Evolutionary conservation across 2,329 filamentous ascomycete species (phyloP).

Genomic region (Aureobasidium sp.): DNA sequence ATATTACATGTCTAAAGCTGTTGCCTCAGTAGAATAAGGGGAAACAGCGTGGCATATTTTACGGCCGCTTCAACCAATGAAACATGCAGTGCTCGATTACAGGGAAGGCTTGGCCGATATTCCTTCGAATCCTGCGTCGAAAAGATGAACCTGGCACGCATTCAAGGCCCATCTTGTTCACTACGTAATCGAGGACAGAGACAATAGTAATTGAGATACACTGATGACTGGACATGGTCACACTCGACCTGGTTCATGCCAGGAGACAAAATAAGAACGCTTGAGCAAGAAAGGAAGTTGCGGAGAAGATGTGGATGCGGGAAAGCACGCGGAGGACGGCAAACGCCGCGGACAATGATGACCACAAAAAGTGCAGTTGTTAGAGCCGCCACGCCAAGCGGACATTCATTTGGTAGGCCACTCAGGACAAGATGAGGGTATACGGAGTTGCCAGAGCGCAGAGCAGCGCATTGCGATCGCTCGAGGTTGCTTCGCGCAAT

Average conservation of each 20-base stretch:
- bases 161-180: neutral
- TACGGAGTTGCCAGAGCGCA: conserved; percentile 19
- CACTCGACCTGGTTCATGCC: neutral
- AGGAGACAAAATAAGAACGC: neutral
- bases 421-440: conserved; percentile 18
- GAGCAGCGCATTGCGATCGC: conserved; percentile 17
- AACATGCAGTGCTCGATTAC: neutral
- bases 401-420: neutral
- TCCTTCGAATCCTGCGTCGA: neutral
- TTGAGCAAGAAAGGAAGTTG: neutral
- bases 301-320: neutral
- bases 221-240: neutral
- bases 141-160: neutral
- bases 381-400: conserved; percentile 12
- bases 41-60: neutral
- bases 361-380: conserved; percentile 10
- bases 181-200: neutral
- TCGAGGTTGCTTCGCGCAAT: conserved; percentile 17
- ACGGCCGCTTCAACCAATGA: neutral
- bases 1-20: neutral
- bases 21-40: neutral
- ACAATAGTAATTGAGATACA: neutral
- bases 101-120: neutral
- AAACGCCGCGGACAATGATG: neutral
- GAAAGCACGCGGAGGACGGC: conserved; percentile 6